Base-by-base conservation (phyloP, 139 green algal genomes). In the Volvox africanus region DNA sequence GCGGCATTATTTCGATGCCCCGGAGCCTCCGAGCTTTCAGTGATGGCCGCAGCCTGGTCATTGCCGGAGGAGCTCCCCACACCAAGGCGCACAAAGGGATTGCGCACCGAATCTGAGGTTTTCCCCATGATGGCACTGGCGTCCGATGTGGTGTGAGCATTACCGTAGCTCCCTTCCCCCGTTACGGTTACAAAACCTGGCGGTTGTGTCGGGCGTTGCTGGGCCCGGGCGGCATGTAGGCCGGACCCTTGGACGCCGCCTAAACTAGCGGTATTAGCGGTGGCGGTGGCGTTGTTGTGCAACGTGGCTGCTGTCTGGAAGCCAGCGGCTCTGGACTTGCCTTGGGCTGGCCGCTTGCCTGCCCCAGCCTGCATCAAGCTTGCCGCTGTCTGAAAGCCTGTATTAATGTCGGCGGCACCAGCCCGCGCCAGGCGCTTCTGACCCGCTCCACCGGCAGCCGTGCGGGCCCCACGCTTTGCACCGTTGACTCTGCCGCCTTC, bases 361-460 rank as follows among this genome's bases (percentile, higher is more conserved):
- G 82, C 61, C 30, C 44, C 13, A 68, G 61, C 20, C 68, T 89
- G 36, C 84, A 81, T 81, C 18, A 89, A n/a, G 84, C 37, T 82
- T 2, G 84, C 84, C 26, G 85, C 85, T 24, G 69, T 89, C 69
- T 82, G 44, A 17, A 82, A 82, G 24, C 85, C 69, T 17, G 69
- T 79, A 26, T 44, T 75, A 61, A 9, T 61, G n/a, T 24, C 80
- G 1, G 11, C 82, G 5, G n/a, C 68, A 18, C 9, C 84, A 5
- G 14, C 68, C 28, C 35, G 3, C 37, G 84, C 68, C 26, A 24
- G 1, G 12, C 84, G 84, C 35, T 81, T 89, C 24, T 1, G 73
- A 13, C 84, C 78, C 11, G 36, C 36, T 20, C 28, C 17, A 18
- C 78, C 32, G 36, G 9, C 68, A 37, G 62, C 26, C 6, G 26